phyloP scores from a whole-genome alignment of 495 filamentous ascomycete species.

The Cercophora sp. region DNA sequence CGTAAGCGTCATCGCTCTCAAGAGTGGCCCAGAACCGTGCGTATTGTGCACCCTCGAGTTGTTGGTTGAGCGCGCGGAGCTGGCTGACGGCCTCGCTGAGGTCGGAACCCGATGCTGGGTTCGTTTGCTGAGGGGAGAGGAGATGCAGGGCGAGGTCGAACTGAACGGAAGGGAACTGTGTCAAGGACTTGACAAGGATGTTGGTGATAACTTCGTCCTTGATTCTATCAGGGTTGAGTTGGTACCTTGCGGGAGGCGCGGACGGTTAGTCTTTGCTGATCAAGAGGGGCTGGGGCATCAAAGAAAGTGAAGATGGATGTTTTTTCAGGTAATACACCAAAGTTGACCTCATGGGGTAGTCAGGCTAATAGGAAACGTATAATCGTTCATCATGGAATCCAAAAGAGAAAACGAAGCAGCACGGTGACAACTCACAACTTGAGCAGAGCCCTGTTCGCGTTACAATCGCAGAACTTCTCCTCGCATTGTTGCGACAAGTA shows the following conservation, averaged over 20 bases:
- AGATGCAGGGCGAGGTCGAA: constrained; percentile 92
- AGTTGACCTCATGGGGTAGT: constrained; percentile 47
- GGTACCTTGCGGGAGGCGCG: constrained; percentile 65
- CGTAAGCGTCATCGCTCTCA: constrained; percentile 92
- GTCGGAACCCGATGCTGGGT: constrained; percentile 45
- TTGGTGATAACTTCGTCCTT: constrained; percentile 96
- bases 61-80: constrained; percentile 74
- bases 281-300: too few relatives aligned
- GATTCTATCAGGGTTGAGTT: constrained; percentile 98
- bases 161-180: constrained; percentile 93
- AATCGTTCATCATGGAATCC: constrained; percentile 66
- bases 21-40: constrained; percentile 87
- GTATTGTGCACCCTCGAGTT: constrained; percentile 84
- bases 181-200: constrained; percentile 95
- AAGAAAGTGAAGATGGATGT: constrained; percentile 18
- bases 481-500: constrained; percentile 96
- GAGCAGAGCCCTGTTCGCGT: constrained; percentile 90
- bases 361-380: constrained; percentile 99
- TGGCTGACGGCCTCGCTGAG: constrained; percentile 87
- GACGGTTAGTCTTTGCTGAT: too few relatives aligned
- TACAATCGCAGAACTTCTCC: constrained; percentile 86
- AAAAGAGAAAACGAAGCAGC: neutral
- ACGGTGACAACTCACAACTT: constrained; percentile 77
- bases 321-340: constrained; percentile 62
- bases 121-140: constrained; percentile 53